Evolutionary conservation across 371 early-diverging fungal genomes (phyloP), one percentile per base, ranked within the genome.

Genomic region (Actinomucor elegans): DNA sequence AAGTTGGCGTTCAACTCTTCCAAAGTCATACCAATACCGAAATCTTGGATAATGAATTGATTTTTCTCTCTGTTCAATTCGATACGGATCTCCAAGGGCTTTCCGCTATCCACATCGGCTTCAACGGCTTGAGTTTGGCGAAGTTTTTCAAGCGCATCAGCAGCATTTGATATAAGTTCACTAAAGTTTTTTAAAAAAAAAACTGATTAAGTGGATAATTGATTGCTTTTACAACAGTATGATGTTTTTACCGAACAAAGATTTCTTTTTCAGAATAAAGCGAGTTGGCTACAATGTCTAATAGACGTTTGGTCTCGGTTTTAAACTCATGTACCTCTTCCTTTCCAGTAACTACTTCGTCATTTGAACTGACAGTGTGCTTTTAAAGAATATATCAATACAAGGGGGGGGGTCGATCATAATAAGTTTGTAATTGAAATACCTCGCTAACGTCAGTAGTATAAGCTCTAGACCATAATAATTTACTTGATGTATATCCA

Each of bases 111-210:
- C 9, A 85, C 68, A 7, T 75, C 79, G 14, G 67, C 55, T 47
- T 85, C 71, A 9, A 83, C 83, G 17, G 90, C 59, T 40, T 91
- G 88, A 18, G 75, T 59, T 69, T 91, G 91, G 31, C 95, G 89
- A 50, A 98, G 82, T 79, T 99, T 99, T 76, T 99, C 98, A 35
- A 94, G 74, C 11, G 99, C 99, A 83, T 99, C 99, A n/a, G 94
- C 89, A 18, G 97, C 93, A 66, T 99, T 99, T 9, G 97, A 96
- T 20, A 99, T 87, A 43, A 99, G 79, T 70, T 99, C 99, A 53
- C 99, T 86, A 52, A 46, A 86, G 83, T 35, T n/a, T n/a, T n/a
- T 74, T 37, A 9, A 43, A 29, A 21, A 31, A 41, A 32, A 18
- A 24, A 21, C 8, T 10, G 21, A 20, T 38, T 18, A 10, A 21